These are phyloP conservation scores for Dactylellina haptotyla DNA, from an alignment of 2,329 filamentous ascomycete species.

Conservation along the genomic window DNA sequence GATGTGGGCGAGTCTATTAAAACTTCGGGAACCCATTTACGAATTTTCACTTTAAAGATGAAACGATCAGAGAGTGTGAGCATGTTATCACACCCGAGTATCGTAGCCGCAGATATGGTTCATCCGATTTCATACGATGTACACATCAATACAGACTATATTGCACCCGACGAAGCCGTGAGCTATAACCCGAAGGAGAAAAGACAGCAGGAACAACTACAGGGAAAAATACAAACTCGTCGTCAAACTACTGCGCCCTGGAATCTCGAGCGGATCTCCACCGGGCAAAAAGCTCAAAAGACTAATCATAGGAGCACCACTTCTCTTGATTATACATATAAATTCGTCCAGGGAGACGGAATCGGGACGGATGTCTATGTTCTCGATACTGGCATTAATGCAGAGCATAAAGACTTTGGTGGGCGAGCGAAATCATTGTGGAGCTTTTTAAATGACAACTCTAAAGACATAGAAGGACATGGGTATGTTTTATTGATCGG, in stretches of 20 bases:
- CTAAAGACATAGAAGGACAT: constrained; percentile 61
- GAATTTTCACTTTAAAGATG: constrained; percentile 55
- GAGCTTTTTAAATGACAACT: constrained; percentile 63
- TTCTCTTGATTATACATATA: constrained; percentile 61
- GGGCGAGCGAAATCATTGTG: constrained; percentile 57
- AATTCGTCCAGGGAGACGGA: constrained; percentile 59
- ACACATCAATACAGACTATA: constrained; percentile 26
- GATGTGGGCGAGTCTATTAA: not conserved
- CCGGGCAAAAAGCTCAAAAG: constrained; percentile 54
- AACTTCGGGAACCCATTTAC: constrained; percentile 55
- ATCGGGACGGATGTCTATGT: constrained; percentile 65
- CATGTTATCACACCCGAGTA: constrained; percentile 11
- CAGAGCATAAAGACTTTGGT: constrained; percentile 57
- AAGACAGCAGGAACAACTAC: constrained; percentile 14
- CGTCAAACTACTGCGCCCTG: constrained; percentile 56
- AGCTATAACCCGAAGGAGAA: constrained; percentile 42
- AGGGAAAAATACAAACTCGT: not conserved
- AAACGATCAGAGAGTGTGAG: constrained; percentile 4
- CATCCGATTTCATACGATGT: constrained; percentile 8
- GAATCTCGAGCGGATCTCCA: constrained; percentile 59
- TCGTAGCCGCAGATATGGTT: constrained; percentile 11
- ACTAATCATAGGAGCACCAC: constrained; percentile 55
- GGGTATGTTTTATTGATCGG: constrained; percentile 66
- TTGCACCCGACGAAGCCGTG: constrained; percentile 24
- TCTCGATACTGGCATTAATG: constrained; percentile 64